These are phyloP conservation scores for Ramaria sp. DNA, from an alignment of 768 basidiomycete species.

Conservation along the genomic window DNA sequence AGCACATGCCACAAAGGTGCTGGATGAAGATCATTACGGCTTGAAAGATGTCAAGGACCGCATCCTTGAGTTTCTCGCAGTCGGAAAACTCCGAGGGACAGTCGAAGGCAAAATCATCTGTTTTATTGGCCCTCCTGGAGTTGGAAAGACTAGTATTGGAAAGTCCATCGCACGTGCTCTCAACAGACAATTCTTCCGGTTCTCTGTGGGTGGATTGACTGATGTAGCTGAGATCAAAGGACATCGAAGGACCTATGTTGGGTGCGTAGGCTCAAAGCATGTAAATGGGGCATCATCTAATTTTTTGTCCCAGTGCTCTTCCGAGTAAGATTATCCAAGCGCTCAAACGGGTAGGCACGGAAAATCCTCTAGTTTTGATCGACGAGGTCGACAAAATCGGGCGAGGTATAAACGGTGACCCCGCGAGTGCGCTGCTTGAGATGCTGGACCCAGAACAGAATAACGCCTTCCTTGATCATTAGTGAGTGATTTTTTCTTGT, in stretches of 20 bases:
- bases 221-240: constrained; percentile 99
- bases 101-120: constrained; percentile 98
- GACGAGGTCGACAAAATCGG: constrained; percentile 97
- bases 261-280: constrained; percentile 31
- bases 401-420: constrained; percentile 84
- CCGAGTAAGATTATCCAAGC: constrained; percentile 96
- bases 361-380: constrained; percentile 89
- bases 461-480: constrained; percentile 87
- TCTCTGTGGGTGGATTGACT: constrained; percentile 91
- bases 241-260: constrained; percentile 93
- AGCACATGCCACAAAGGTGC: constrained; percentile 62
- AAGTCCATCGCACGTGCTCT: constrained; percentile 91
- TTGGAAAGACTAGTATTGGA: constrained; percentile 94
- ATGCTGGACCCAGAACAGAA: constrained; percentile 97
- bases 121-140: constrained; percentile 92
- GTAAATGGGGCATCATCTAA: not conserved
- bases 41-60: constrained; percentile 86
- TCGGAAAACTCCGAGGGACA: constrained; percentile 87
- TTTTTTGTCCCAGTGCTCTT: constrained; percentile 43
- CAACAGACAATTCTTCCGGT: constrained; percentile 87
- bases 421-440: constrained; percentile 81
- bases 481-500: constrained; percentile 40
- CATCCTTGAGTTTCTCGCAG: constrained; percentile 92
- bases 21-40: constrained; percentile 95
- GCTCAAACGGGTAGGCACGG: constrained; percentile 83